Conservation (phyloP, 768 basidiomycete genomes). For the Termitomyces sp. region DNA sequence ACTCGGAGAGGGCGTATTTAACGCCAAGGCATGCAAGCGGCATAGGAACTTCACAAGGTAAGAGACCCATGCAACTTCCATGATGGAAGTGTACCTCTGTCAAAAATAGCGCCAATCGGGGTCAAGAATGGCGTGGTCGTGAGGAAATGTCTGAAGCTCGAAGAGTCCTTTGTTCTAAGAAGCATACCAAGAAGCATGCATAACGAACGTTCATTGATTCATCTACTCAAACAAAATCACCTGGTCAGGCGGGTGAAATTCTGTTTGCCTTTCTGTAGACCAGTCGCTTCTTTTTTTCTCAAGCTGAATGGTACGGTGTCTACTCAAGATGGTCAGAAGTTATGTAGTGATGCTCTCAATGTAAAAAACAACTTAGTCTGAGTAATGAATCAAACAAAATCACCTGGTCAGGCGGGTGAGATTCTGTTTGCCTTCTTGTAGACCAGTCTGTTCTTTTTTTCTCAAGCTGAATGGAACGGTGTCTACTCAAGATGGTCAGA, state of each 20-base stretch:
- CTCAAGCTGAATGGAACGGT: neutral
- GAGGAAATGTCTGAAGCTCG: neutral
- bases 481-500: neutral
- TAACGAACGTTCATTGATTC: neutral
- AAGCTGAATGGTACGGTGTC: neutral
- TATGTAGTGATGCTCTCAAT: neutral
- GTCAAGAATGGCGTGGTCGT: neutral
- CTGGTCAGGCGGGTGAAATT: neutral
- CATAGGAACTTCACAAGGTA: conserved; percentile 4
- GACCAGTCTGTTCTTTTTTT: neutral
- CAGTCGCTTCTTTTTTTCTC: neutral
- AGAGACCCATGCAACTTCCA: conserved; percentile 13
- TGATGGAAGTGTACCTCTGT: neutral
- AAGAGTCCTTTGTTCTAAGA: neutral
- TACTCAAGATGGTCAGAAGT: neutral
- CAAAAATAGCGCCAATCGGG: neutral
- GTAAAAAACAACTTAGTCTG: neutral
- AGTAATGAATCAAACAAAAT: neutral
- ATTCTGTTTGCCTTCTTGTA: neutral
- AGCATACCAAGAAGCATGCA: neutral
- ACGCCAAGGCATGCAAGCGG: neutral
- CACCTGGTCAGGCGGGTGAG: neutral
- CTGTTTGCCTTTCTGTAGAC: neutral
- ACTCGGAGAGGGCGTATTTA: conserved; percentile 4
- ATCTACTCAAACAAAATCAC: neutral